Evolutionary conservation across 2,329 filamentous ascomycete genomes (phyloP).

Genomic region (Xylariaceae sp.): DNA sequence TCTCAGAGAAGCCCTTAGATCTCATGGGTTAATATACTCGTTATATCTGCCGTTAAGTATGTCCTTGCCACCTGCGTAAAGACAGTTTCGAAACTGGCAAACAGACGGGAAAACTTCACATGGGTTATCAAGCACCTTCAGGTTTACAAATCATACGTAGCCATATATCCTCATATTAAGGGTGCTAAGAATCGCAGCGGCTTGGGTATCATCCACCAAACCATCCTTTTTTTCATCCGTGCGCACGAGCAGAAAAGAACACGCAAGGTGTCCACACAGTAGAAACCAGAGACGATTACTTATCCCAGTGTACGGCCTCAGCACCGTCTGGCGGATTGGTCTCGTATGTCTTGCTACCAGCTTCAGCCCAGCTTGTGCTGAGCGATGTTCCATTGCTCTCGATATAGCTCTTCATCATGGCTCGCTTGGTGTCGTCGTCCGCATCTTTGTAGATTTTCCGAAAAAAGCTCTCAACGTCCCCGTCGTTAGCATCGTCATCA

Average conservation of each 20-base stretch:
- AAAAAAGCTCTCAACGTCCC: slow-evolving; percentile 80
- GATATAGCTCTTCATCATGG: slow-evolving; percentile 96
- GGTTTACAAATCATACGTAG: neutral
- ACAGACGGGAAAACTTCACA: neutral
- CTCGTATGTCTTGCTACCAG: slow-evolving; percentile 71
- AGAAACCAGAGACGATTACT: slow-evolving; percentile 3
- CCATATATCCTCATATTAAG: neutral
- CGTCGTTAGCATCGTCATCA: slow-evolving; percentile 60
- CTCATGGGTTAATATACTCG: neutral
- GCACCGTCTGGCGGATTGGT: slow-evolving; percentile 76
- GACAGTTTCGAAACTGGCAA: neutral
- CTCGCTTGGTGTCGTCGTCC: slow-evolving; percentile 78
- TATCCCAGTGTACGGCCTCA: slow-evolving; percentile 71
- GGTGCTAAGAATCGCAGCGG: neutral
- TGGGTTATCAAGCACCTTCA: neutral
- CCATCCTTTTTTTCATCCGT: slow-evolving; percentile 5
- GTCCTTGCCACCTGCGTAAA: neutral
- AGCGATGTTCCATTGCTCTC: slow-evolving; percentile 93
- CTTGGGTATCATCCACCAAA: neutral
- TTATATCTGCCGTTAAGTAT: neutral
- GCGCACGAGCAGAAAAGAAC: neutral
- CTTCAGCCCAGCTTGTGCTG: slow-evolving; percentile 90
- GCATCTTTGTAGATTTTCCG: slow-evolving; percentile 82
- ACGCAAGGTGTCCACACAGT: neutral
- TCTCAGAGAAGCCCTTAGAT: neutral